Base-by-base conservation (phyloP, 164 flowering plant genomes). In the Malania oleifera region DNA sequence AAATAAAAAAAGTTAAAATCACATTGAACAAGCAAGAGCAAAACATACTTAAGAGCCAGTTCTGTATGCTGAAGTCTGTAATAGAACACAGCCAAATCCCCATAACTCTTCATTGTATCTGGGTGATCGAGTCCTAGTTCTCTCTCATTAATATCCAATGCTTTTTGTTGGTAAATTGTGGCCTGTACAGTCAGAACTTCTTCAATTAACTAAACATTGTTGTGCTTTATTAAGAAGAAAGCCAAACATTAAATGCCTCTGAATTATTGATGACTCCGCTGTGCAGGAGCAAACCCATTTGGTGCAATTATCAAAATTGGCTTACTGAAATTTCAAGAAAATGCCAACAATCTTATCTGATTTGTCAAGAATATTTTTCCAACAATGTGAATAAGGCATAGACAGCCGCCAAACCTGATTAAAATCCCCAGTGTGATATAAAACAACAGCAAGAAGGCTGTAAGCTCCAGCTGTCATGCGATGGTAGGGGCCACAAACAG, bases 401-500 rank as follows among this genome's bases (percentile, higher is more conserved):
- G 31, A 8, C 29, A 22, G 22, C 39, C 14, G 27, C 17, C 19
- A 17, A 51, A 93, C 99, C 99, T 93, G 99, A 80, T 88, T 93
- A 69, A 93, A 93, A 65, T 93, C 99, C 60, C 99, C 99, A 12
- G 99, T 93, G 71, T 93, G 97, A 80, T 90, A 93, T 52, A 93
- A 70, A 64, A 93, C 99, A 51, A 93, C 99, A 51, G 99, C 99
- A 52, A 93, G 90, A 61, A 93, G 91, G 68, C 99, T 93, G 78
- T 90, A 93, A 52, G 99, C 99, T 61, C 99, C 99, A 8, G 99
- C 96, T 17, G 99, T 93, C 97, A 93, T 93, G 35, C 97, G 82
- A 78, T 93, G 95, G 65, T 90, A 93, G 51, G 99, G 99, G 67
- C 99, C 99, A 75, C 99, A 93, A 57, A 93, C 97, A 59, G 95